Evolutionary conservation across 1,284 basidiomycete genomes (phyloP).

Genomic region (Cutaneotrichosporon sp.): DNA sequence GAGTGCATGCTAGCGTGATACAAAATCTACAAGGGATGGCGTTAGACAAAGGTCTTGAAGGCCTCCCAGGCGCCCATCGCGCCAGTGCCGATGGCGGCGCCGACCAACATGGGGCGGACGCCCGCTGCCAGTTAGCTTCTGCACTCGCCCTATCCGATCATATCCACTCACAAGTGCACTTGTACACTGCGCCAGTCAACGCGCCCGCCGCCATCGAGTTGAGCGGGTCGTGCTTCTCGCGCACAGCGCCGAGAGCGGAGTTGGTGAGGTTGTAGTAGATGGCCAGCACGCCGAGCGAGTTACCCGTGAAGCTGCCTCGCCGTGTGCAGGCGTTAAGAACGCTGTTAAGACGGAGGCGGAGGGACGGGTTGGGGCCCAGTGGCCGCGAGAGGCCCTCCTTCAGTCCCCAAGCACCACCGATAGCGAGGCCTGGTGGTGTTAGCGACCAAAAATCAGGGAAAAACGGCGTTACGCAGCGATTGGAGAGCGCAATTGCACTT

Average conservation of each 20-base stretch:
- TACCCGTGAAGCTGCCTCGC: slow-evolving; percentile 95
- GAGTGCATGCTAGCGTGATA: slow-evolving; percentile 12
- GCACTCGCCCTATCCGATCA: too few relatives aligned
- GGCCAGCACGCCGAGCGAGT: slow-evolving; percentile 94
- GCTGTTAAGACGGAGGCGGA: slow-evolving; percentile 91
- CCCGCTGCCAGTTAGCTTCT: slow-evolving; percentile 65
- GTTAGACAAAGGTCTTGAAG: slow-evolving; percentile 63
- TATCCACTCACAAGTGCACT: slow-evolving; percentile 72
- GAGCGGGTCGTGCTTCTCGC: slow-evolving; percentile 85
- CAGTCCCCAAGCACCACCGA: slow-evolving; percentile 92
- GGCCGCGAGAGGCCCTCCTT: slow-evolving; percentile 88
- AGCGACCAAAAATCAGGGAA: slow-evolving; percentile 53
- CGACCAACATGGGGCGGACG: slow-evolving; percentile 77
- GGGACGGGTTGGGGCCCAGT: slow-evolving; percentile 59
- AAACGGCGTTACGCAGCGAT: not conserved
- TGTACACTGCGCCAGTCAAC: slow-evolving; percentile 85
- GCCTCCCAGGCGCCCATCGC: slow-evolving; percentile 86
- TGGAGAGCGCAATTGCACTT: slow-evolving; percentile 53
- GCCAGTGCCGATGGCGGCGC: slow-evolving; percentile 81
- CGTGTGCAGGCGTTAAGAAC: slow-evolving; percentile 93
- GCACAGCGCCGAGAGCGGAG: slow-evolving; percentile 80
- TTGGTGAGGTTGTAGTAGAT: slow-evolving; percentile 96
- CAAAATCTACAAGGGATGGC: slow-evolving; percentile 20
- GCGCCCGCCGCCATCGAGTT: slow-evolving; percentile 91
- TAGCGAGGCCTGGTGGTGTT: slow-evolving; percentile 72